Base-by-base conservation (phyloP, 192 early-diverging fungal genomes). In the Backusella australiensis region DNA sequence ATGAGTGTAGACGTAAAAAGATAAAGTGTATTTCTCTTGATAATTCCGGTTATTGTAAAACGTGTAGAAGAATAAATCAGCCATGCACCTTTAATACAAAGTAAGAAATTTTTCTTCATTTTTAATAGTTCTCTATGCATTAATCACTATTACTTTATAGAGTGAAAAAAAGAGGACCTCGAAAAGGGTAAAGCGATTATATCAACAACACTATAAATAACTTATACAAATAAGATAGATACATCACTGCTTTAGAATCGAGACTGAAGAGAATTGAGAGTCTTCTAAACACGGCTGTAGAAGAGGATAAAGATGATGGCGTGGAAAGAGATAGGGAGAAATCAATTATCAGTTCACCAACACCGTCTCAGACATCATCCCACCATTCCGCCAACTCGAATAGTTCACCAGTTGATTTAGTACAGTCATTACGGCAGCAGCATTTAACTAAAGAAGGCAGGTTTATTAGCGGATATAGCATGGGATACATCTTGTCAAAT, bases 1-100 rank as follows among this genome's bases (percentile, higher is more conserved):
- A 81, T 56, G 77, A 77, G 26, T 81, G 80, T 53, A 56, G 80
- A 69, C 59, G 76, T 15, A 81, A 81, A 69, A 81, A 81, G 59
- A 72, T 81, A 6, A 81, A 81, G 35, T 81, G 80, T 41, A 66
- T 74, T 68, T 39, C 67, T n/a, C 29, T 71, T 17, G 67, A 76
- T 17, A 76, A 76, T 23, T 69, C 68, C 12, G 56, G 67, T 14
- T 36, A 53, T 52, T 81, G 80, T 38, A 66, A 73, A 49, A 81
- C 77, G 21, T 81, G 80, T 26, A 69, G 56, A 38, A 73, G 75
- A 1, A 74, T 74, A 32, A 52, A 67, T 36, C 59, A 67, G 15
- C 35, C 72, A 29, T 81, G 80, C 34, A 65, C 77, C 8, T 81
- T 77, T 41, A 75, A 81, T 42, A 39, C 69, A 65, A 67, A 59